Base-by-base conservation (phyloP, 192 early-diverging fungal genomes). In the Geosiphon pyriformis region DNA sequence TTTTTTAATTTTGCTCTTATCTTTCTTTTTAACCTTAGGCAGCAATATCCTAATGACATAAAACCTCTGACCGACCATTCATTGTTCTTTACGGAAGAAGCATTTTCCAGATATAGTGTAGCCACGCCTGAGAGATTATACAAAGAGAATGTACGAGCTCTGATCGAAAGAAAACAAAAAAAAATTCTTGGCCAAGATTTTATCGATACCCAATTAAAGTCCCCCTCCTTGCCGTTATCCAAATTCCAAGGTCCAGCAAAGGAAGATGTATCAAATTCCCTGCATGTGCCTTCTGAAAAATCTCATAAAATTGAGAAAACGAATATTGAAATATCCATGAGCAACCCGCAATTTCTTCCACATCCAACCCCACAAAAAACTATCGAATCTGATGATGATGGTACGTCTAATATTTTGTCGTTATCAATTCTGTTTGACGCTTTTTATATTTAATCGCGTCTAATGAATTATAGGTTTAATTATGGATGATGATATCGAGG, bases 401-500 rank as follows among this genome's bases (percentile, higher is more conserved):
- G 11, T 29, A 59, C 8, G 17, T 15, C 10, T 33, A 10, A 31
- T 57, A 1, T 18, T 31, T 22, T 4, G 23, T 18, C 18, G 23
- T 4, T 32, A 31, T 32, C n/a, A 30, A 31, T 31, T 57, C 32
- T 56, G 15, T 56, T 10, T 30, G 17, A 29, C 4, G 29, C 1
- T 17, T 31, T 11, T 32, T 27, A 10, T 31, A 30, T 29, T 29
- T 57, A 31, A 20, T 52, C 22, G 20, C 12, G 17, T 57, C 17
- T 3, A 8, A 31, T 57, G 27, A 15, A 31, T 57, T 29, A 29
- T 29, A 29, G 26, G n/a, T 29, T 57, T 57, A 15, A 31, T 57
- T 10, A 57, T 57, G 55, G 55, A 57, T 57, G 55, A 57, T 57
- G 29, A 57, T 57, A 20, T 12, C 12, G 55, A 57, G 3, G 55